Base-by-base conservation (phyloP, 163 green algal species). In the Chlorella variabilis region DNA sequence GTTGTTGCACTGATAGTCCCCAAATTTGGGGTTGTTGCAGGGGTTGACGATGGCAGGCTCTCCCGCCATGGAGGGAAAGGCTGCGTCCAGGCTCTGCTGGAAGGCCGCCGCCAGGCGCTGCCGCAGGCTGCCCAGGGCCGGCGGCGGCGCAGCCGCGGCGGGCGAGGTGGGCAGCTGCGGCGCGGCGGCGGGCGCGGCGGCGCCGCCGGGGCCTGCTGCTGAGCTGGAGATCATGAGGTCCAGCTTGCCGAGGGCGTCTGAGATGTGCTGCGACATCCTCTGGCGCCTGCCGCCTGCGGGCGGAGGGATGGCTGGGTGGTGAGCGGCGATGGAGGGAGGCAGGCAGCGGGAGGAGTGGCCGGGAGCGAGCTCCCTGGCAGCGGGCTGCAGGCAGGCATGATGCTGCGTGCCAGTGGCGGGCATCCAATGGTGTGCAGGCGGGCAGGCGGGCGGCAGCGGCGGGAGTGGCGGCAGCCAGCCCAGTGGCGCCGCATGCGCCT, bases 1-100 rank as follows among this genome's bases (percentile, higher is more conserved):
- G 82, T 98, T 98, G 88, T 98, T 99, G 91, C 96, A 98, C 84
- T 99, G 96, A 83, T 98, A 99, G 86, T 98, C 95, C 2, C 94
- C 95, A 85, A 95, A 94, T 84, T 96, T 93, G 39, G 92, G 83
- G 49, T 96, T 71, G 41, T 90, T 87, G 82, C 87, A 89, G 84
- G 89, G 91, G 21, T 88, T 75, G 20, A 89, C 89, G 3, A 94
- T 68, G 1, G 90, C 25, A 0, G 89, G 77, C 61, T 91, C 83
- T 2, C 83, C 83, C 15, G 85, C 77, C 38, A 70, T 36, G 6
- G 81, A 82, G 2, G 93, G 94, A 69, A 93, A 96, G 3, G 94
- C 91, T 13, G 80, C 48, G 1, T 67, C 80, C 6, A 97, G 80
- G 1, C 92, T 90, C 4, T 77, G 54, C 39, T 79, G 77, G 80